A percentile compares a stretch with the other conserved stretches of the same genome.
Conservation (phyloP, 192 early-diverging fungal species). For the Thamnidium elegans region DNA sequence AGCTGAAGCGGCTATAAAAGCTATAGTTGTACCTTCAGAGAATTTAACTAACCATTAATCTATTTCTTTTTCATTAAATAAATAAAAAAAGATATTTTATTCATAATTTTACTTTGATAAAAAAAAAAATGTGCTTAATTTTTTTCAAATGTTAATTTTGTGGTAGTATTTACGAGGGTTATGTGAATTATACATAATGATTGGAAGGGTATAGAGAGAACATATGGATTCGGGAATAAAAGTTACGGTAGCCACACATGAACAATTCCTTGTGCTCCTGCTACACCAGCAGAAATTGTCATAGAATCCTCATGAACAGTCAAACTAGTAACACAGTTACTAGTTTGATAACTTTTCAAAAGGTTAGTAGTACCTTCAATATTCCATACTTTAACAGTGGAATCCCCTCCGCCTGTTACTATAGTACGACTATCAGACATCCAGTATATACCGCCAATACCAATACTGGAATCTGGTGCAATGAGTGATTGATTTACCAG, state of each 20-base stretch:
- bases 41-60: too few species aligned
- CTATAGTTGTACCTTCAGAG: too few species aligned
- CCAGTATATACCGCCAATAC: constrained; percentile 22
- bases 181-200: background rate
- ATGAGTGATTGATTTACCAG: background rate
- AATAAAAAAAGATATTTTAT: too few species aligned
- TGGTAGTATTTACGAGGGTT: background rate
- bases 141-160: background rate
- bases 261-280: constrained; percentile 26
- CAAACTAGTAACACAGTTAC: constrained; percentile 20
- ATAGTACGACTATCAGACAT: constrained; percentile 15
- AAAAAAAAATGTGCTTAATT: too few species aligned
- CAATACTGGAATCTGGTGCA: constrained; percentile 20
- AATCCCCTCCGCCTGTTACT: constrained; percentile 26
- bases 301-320: constrained; percentile 19
- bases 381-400: constrained; percentile 23
- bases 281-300: constrained; percentile 24
- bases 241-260: constrained; percentile 20
- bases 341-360: constrained; percentile 13
- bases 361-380: background rate
- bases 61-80: too few species aligned
- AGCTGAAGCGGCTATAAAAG: too few species aligned
- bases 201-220: background rate
- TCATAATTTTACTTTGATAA: too few species aligned
- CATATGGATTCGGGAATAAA: constrained; percentile 1